These are phyloP conservation scores for Aspergillus pseudotamarii DNA, from an alignment of 2,329 filamentous ascomycete species.

Conservation along the genomic window DNA sequence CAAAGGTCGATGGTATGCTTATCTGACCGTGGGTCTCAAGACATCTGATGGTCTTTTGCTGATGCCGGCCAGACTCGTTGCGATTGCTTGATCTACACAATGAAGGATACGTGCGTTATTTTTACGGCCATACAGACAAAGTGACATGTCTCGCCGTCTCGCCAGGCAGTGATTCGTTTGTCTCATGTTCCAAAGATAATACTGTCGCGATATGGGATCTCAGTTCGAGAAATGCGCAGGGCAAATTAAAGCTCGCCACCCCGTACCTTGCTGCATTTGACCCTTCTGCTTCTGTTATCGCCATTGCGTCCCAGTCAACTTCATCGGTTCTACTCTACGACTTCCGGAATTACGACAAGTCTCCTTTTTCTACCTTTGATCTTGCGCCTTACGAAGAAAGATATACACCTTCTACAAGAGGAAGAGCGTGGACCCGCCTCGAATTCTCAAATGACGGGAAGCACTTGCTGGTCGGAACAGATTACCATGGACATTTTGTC, in stretches of 20 bases:
- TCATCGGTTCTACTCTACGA: slow-evolving; percentile 88
- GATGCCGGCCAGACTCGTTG: slow-evolving; percentile 62
- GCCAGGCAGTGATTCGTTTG: slow-evolving; percentile 84
- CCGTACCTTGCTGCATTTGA: slow-evolving; percentile 88
- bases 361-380: slow-evolving; percentile 85
- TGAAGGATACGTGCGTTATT: slow-evolving; percentile 95
- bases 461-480: slow-evolving; percentile 79
- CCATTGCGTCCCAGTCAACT: slow-evolving; percentile 78
- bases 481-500: slow-evolving; percentile 81
- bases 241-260: slow-evolving; percentile 75
- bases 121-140: slow-evolving; percentile 81
- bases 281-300: slow-evolving; percentile 88
- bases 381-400: slow-evolving; percentile 62
- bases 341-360: slow-evolving; percentile 88
- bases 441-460: slow-evolving; percentile 98
- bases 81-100: slow-evolving; percentile 86
- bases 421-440: slow-evolving; percentile 75
- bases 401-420: slow-evolving; percentile 52
- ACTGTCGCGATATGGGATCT: slow-evolving; percentile 91
- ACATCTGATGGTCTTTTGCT: neutral
- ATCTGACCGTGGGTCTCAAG: neutral
- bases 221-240: slow-evolving; percentile 75
- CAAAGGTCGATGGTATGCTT: slow-evolving; percentile 78
- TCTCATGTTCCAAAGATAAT: slow-evolving; percentile 88
- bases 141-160: slow-evolving; percentile 85